These are phyloP conservation scores for Nelumbo lutea DNA, from an alignment of 164 flowering plant species.

Conservation along the genomic window DNA sequence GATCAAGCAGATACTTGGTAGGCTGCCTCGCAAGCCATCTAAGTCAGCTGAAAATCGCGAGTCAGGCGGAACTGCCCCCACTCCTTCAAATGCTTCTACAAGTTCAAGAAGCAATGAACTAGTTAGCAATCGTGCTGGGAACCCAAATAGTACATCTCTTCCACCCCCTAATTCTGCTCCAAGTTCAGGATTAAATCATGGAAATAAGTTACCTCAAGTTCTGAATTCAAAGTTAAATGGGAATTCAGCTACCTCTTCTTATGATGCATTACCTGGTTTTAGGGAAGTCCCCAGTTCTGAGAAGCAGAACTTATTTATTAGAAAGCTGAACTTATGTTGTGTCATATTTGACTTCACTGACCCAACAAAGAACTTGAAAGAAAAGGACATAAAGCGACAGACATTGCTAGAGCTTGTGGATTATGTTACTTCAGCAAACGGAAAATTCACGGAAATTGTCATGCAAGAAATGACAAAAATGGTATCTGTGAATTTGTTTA, in stretches of 20 bases:
- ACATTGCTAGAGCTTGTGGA: conserved; percentile 79
- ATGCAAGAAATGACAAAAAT: conserved; percentile 62
- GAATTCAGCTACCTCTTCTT: conserved; percentile 21
- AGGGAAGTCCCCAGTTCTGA: conserved; percentile 69
- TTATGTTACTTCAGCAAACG: conserved; percentile 61
- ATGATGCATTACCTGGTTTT: conserved; percentile 65
- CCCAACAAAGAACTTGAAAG: conserved; percentile 59
- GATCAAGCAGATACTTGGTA: conserved; percentile 58
- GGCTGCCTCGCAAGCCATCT: conserved; percentile 54
- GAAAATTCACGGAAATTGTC: conserved; percentile 51
- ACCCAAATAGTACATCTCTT: conserved; percentile 17
- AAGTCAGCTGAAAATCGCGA: conserved; percentile 41
- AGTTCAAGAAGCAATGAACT: conserved; percentile 34
- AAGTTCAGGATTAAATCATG: conserved; percentile 22
- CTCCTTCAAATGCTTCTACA: conserved; percentile 19
- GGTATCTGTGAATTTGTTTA: conserved; percentile 68
- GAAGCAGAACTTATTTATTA: conserved; percentile 62
- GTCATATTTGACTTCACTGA: conserved; percentile 71
- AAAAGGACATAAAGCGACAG: conserved; percentile 77
- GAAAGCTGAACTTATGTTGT: conserved; percentile 65
- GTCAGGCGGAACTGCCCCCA: conserved; percentile 12
- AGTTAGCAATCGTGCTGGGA: conserved; percentile 21
- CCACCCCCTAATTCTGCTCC: conserved; percentile 17
- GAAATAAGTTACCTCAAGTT: conserved; percentile 15
- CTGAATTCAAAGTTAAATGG: conserved; percentile 33